A percentile compares a stretch with the other conserved stretches of the same genome.
Evolutionary conservation across 164 flowering plant genomes (phyloP).

Genomic region (Vitis riparia): DNA sequence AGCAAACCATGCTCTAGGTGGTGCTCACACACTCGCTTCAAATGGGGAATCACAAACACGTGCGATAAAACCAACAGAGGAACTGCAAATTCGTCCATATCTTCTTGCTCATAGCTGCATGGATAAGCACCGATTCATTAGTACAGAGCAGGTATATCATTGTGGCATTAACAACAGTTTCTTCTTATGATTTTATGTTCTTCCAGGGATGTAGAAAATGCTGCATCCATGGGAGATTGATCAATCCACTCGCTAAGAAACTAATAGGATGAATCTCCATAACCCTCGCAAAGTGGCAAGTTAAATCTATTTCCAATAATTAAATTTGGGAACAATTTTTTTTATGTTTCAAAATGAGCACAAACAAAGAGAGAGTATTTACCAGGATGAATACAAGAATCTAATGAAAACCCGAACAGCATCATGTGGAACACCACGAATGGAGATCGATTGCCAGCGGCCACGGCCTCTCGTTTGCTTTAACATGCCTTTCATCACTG

Average conservation of each 20-base stretch:
- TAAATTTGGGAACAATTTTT: neutral
- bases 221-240: too few relatives aligned
- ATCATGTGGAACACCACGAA: constrained; percentile 72
- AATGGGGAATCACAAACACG: constrained; percentile 56
- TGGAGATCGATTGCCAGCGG: constrained; percentile 40
- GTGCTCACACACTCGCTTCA: constrained; percentile 60
- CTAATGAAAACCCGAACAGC: constrained; percentile 80
- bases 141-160: neutral
- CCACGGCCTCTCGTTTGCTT: constrained; percentile 46
- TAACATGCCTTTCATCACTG: constrained; percentile 65
- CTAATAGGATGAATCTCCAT: too few relatives aligned
- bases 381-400: constrained; percentile 84
- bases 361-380: constrained; percentile 11
- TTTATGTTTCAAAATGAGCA: neutral
- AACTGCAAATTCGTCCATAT: constrained; percentile 57
- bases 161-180: too few relatives aligned
- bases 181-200: too few relatives aligned
- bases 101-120: constrained; percentile 66
- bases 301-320: neutral
- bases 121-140: neutral
- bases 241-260: too few relatives aligned
- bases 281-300: too few relatives aligned
- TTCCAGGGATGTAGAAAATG: too few relatives aligned
- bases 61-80: constrained; percentile 82
- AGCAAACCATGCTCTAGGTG: constrained; percentile 53